Base-by-base conservation (phyloP, 2,329 filamentous ascomycete species). In the Monosporascus sp. region DNA sequence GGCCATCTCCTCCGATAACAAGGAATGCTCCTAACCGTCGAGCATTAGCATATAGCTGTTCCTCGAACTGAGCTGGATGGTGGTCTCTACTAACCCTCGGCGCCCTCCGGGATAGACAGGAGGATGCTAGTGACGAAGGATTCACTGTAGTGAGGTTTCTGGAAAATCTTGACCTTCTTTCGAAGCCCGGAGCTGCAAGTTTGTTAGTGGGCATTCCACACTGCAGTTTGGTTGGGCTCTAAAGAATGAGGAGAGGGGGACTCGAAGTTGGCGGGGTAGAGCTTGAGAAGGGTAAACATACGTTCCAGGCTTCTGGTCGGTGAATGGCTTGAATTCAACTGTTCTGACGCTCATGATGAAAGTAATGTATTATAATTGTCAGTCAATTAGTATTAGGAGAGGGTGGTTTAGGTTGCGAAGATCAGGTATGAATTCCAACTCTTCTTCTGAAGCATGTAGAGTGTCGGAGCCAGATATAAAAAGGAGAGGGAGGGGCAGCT, bases 231-330 rank as follows among this genome's bases (percentile, higher is more conserved):
- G 27, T 50, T 27, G 37, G 43, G 35, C 43, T 37, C 22, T 14
- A 9, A 9, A 50, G 50, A 49, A 37, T 37, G 43, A 43, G 43
- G 40, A 50, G 54, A 48, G 50, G 37, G 31, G 43, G 52, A 35
- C 49, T 51, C 54, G 58, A 48, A 48, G 61, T 60, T 67, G 64
- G 65, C 61, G 65, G 68, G 68, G 68, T 66, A 68, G 65, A 61
- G 62, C 53, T 49, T 54, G 57, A 55, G 55, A 63, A 59, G 35
- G 52, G 59, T 58, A 61, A 59, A 91, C 93, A 75, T 85, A 97
- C 93, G 93, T 97, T 83, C 93, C 93, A 60, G 93, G 91, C 82
- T 99, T 99, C 83, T 99, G 94, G 82, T 97, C 94, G 60, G 87
- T 81, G 75, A 94, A 97, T 56, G 92, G 84, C 72, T 85, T 85